Percentiles rank a stretch among this genome's conserved stretches.
Conservation (phyloP, 1,139 yeast species). For the Pichia sp. region DNA sequence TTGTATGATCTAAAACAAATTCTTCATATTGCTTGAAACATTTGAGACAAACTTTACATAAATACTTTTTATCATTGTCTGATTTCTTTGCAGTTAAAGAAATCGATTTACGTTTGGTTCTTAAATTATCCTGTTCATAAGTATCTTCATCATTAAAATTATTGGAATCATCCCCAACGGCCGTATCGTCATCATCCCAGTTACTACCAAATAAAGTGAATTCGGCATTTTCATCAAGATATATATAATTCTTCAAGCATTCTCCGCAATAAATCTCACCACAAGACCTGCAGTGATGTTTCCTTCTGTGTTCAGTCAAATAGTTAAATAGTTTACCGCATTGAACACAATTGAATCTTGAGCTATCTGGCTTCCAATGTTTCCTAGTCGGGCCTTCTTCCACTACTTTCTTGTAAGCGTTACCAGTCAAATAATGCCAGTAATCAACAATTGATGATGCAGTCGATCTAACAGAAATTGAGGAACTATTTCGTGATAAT, state of each 20-base stretch:
- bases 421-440: slow-evolving; percentile 20
- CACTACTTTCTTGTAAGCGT: neutral
- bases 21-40: slow-evolving; percentile 67
- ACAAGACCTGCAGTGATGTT: slow-evolving; percentile 92
- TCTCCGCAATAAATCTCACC: slow-evolving; percentile 86
- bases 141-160: neutral
- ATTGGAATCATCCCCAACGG: neutral
- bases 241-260: slow-evolving; percentile 44
- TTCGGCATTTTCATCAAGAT: slow-evolving; percentile 62
- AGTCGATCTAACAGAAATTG: slow-evolving; percentile 19
- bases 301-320: slow-evolving; percentile 51
- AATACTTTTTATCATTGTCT: slow-evolving; percentile 21
- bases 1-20: slow-evolving; percentile 30
- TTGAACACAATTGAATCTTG: slow-evolving; percentile 57
- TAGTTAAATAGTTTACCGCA: slow-evolving; percentile 62
- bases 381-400: slow-evolving; percentile 43
- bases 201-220: slow-evolving; percentile 51
- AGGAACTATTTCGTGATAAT: slow-evolving; percentile 14
- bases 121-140: slow-evolving; percentile 16
- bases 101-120: slow-evolving; percentile 41
- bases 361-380: slow-evolving; percentile 77
- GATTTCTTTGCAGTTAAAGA: neutral
- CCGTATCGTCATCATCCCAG: slow-evolving; percentile 10
- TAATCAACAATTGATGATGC: slow-evolving; percentile 21
- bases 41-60: slow-evolving; percentile 70